Evolutionary conservation across 1,284 basidiomycete genomes (phyloP).

Genomic region (Sporisorium reilianum): DNA sequence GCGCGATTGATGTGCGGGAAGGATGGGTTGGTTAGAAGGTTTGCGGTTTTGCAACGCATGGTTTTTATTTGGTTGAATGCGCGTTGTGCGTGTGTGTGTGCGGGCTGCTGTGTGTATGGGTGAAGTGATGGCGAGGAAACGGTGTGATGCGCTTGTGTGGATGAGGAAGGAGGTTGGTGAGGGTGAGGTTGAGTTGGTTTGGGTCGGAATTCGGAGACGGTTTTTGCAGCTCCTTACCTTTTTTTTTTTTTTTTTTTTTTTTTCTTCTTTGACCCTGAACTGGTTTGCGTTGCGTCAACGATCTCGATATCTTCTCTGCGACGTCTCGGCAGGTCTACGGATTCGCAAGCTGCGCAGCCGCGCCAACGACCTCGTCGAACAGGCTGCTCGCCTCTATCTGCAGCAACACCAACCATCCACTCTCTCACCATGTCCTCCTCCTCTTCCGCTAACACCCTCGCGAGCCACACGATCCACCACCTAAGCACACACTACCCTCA

Average conservation of each 20-base stretch:
- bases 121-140: neutral
- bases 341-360: no score
- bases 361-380: no score
- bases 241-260: neutral
- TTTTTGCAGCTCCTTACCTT: no score
- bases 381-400: no score
- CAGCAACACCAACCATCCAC: no score
- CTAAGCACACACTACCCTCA: slow-evolving; percentile 11
- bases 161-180: neutral
- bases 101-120: neutral
- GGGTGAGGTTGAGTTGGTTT: neutral
- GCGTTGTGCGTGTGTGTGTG: slow-evolving; percentile 3
- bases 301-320: neutral
- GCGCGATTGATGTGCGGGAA: slow-evolving; percentile 34
- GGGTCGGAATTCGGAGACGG: neutral
- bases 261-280: neutral
- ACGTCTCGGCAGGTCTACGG: no score
- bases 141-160: neutral
- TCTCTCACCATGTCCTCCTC: no score
- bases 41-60: slow-evolving; percentile 2
- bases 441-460: neutral
- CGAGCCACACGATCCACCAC: neutral
- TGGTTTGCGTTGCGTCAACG: neutral
- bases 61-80: neutral
- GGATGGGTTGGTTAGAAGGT: neutral